Evolutionary conservation across 805 yeast genomes (phyloP).

Genomic region (Pichia nakasei): DNA sequence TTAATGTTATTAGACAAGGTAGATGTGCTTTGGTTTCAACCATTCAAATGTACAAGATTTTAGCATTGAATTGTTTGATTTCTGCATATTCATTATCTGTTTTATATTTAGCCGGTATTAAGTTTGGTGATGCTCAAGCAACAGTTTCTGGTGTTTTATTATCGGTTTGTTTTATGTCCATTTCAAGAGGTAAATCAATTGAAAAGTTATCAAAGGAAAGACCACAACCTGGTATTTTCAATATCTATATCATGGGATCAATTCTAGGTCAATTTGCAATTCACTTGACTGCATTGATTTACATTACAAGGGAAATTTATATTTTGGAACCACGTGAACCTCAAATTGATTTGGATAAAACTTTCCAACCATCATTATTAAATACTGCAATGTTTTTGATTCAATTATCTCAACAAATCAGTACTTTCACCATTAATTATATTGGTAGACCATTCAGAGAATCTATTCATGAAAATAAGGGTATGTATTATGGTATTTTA

Average conservation of each 20-base stretch:
- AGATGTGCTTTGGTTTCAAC: constrained; percentile 96
- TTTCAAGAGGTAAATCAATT: constrained; percentile 87
- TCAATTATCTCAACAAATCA: constrained; percentile 92
- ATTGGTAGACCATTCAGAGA: constrained; percentile 97
- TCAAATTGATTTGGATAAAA: constrained; percentile 80
- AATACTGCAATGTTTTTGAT: constrained; percentile 94
- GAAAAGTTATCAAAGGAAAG: constrained; percentile 85
- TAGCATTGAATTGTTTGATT: constrained; percentile 93
- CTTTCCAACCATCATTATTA: constrained; percentile 78
- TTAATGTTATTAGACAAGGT: constrained; percentile 93
- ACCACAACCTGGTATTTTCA: constrained; percentile 97
- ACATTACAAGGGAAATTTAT: constrained; percentile 77
- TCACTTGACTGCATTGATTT: constrained; percentile 74
- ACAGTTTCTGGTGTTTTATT: constrained; percentile 89
- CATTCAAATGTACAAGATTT: constrained; percentile 96
- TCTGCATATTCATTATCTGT: constrained; percentile 94
- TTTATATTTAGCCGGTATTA: constrained; percentile 91
- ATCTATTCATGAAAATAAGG: constrained; percentile 80
- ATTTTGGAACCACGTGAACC: constrained; percentile 89
- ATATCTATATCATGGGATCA: constrained; percentile 94
- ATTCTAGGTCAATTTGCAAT: constrained; percentile 93
- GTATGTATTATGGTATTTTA: constrained; percentile 91
- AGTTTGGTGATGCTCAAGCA: constrained; percentile 97
- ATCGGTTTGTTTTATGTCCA: constrained; percentile 89
- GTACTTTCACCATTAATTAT: constrained; percentile 95